Evolutionary conservation across 345 rosid species (phyloP), one percentile per base, ranked within the genome.

Genomic region (Linum usitatissimum): DNA sequence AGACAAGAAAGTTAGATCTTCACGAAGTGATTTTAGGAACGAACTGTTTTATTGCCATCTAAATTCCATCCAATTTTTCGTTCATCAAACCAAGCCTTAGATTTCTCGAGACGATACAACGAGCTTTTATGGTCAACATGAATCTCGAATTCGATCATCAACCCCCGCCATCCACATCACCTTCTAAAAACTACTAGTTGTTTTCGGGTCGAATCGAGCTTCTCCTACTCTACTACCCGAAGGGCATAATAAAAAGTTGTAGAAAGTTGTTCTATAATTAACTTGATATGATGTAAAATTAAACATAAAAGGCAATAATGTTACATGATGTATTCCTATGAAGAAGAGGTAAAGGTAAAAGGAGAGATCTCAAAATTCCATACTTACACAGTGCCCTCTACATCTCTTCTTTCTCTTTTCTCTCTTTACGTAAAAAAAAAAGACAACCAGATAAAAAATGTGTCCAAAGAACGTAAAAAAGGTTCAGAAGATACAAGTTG

Each of bases 401-500:
- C 89, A 84, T 66, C 79, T 76, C 80, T 77, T 70, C 80, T 79
- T 69, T 49, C 8, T 40, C 28, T 74, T 77, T 77, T 77, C 78
- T 70, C 80, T 79, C 72, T 49, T 1, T 40, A 6, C 5, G 48
- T 40, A 40, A 40, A 40, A 40, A 40, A 40, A 40, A 6, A 12
- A 40, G 64, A 68, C 65, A 65, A 30, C 55, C 61, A 68, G 57
- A 70, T 61, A 36, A 53, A 38, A 61, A 59, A 14, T 15, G 69
- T 63, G 74, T 73, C 77, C 77, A 64, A 53, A 54, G 67, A 59
- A 70, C 61, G 59, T 42, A 57, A 73, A 60, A 68, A 9, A 62
- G 28, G 54, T 20, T 68, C 65, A 79, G 73, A 76, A 71, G 76
- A 68, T 68, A 72, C 76, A 70, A 6, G 14, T 10, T 7, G 15